phyloP scores from a whole-genome alignment of 2,329 filamentous ascomycete genomes.

The Neopestalotiopsis rosae region DNA sequence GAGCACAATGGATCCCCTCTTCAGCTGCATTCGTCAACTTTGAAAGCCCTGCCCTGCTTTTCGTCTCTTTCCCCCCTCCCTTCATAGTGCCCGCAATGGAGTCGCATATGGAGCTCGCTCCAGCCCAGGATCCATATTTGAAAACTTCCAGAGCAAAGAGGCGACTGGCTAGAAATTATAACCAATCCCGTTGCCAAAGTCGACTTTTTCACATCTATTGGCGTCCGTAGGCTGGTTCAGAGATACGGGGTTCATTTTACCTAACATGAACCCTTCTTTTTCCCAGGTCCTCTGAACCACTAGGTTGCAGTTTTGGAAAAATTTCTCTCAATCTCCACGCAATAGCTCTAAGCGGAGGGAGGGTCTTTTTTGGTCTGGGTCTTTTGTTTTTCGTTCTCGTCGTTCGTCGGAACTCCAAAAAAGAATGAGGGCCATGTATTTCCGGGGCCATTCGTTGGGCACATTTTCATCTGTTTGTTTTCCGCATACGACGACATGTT shows the following conservation, averaged over 20 bases:
- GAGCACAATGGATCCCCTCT: not conserved
- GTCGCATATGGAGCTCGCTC: not conserved
- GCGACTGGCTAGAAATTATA: not conserved
- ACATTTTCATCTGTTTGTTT: not conserved
- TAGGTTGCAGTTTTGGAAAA: not conserved
- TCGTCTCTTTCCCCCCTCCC: not conserved
- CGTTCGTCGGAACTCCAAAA: no score
- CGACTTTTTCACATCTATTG: slow-evolving; percentile 10
- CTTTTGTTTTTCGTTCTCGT: no score
- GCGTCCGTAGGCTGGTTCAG: not conserved
- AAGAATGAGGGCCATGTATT: not conserved
- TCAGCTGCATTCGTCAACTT: not conserved
- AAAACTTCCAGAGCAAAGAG: not conserved
- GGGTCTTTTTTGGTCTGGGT: not conserved
- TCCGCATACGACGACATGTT: slow-evolving; percentile 18
- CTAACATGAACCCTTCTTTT: not conserved
- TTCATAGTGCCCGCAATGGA: not conserved
- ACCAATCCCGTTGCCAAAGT: slow-evolving; percentile 16
- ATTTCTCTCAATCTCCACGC: not conserved
- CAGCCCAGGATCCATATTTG: not conserved
- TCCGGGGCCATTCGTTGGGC: not conserved
- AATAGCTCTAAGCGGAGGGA: not conserved
- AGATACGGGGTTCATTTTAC: not conserved
- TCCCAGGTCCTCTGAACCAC: not conserved
- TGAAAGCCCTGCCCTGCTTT: not conserved